Evolutionary conservation across 768 basidiomycete species (phyloP).

Genomic region (Baorangia bicolor): DNA sequence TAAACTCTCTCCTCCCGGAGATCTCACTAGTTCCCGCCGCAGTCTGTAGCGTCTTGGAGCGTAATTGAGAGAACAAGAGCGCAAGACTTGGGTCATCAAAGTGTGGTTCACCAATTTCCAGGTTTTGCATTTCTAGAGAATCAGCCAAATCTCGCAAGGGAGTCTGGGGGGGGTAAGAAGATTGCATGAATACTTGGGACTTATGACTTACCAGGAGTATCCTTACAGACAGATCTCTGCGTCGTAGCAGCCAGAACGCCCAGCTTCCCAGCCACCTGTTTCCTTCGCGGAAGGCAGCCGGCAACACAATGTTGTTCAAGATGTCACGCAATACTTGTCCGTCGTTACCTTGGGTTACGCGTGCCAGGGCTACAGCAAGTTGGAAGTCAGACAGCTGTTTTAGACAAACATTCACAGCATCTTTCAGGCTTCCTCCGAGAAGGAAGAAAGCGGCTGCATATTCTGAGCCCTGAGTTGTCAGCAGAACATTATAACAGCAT

Average conservation of each 20-base stretch:
- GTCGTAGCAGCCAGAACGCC: constrained; percentile 93
- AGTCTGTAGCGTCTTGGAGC: constrained; percentile 88
- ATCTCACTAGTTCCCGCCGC: constrained; percentile 92
- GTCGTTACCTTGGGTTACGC: constrained; percentile 80
- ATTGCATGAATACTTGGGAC: background rate
- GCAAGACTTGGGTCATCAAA: constrained; percentile 95
- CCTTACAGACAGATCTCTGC: constrained; percentile 86
- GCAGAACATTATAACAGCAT: background rate
- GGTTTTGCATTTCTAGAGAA: constrained; percentile 50
- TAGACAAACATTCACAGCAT: constrained; percentile 88
- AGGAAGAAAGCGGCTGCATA: constrained; percentile 99
- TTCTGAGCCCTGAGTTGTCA: constrained; percentile 47
- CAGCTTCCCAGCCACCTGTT: constrained; percentile 94
- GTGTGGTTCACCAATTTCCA: constrained; percentile 77
- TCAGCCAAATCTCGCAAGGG: constrained; percentile 73
- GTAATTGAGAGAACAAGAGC: constrained; percentile 84
- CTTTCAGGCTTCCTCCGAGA: constrained; percentile 82
- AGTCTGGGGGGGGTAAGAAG: constrained; percentile 43
- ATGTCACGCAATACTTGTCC: constrained; percentile 75
- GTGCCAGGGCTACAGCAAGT: constrained; percentile 82
- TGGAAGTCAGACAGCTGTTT: constrained; percentile 89
- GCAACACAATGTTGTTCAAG: constrained; percentile 73
- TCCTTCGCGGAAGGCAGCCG: constrained; percentile 80
- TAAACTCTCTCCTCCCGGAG: constrained; percentile 84
- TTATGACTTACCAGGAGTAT: constrained; percentile 70